Percentiles rank a stretch among this genome's conserved stretches.
Evolutionary conservation across 495 filamentous ascomycete genomes (phyloP).

Genomic region (Wilcoxina mikolae): DNA sequence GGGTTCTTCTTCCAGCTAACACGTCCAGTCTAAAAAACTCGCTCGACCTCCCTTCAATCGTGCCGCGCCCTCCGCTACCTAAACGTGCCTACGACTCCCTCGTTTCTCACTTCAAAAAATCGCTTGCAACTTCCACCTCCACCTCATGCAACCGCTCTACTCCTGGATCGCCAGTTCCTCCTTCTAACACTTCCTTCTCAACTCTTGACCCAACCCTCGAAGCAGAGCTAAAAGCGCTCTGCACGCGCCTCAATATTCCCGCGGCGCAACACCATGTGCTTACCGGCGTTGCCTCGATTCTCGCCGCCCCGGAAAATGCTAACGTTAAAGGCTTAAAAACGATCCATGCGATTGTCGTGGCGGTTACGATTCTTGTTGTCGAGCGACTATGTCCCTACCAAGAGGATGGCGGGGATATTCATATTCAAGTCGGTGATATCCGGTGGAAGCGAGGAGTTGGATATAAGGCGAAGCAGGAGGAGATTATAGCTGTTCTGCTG

Average conservation of each 20-base stretch:
- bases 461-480: conserved; percentile 23
- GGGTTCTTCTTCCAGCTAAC: background rate
- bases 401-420: conserved; percentile 17
- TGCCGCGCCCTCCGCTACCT: conserved; percentile 66
- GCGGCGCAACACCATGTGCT: conserved; percentile 43
- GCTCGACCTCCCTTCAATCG: conserved; percentile 71
- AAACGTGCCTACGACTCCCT: conserved; percentile 74
- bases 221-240: conserved; percentile 26
- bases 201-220: background rate
- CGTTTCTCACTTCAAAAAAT: conserved; percentile 61
- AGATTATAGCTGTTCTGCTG: conserved; percentile 19
- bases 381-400: conserved; percentile 19
- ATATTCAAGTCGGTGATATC: conserved; percentile 12
- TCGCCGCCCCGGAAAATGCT: conserved; percentile 12
- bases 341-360: conserved; percentile 12
- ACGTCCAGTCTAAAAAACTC: conserved; percentile 52
- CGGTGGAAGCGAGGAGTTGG: conserved; percentile 20
- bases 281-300: conserved; percentile 45
- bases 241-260: conserved; percentile 38
- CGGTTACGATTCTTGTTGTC: conserved; percentile 18
- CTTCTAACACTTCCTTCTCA: too few relatives aligned
- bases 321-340: background rate
- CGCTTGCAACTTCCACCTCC: conserved; percentile 30
- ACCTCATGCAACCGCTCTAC: conserved; percentile 34
- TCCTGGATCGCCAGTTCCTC: background rate